phyloP scores from a whole-genome alignment of 768 basidiomycete genomes.

The Suillus bovinus region DNA sequence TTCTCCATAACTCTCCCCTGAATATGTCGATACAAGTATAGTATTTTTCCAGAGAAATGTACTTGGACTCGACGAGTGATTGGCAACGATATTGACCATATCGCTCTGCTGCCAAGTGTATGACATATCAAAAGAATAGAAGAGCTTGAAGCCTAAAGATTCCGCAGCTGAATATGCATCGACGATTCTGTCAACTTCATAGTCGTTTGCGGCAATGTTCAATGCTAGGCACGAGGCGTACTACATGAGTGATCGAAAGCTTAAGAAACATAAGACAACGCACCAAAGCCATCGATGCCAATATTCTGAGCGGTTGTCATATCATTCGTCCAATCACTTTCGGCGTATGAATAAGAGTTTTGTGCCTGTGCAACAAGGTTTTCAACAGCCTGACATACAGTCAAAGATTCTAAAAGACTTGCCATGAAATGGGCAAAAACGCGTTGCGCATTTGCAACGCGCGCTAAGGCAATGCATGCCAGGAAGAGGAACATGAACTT shows the following conservation, averaged over 20 bases:
- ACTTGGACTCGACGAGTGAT: slow-evolving; percentile 31
- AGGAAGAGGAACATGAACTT: neutral
- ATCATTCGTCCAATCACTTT: slow-evolving; percentile 20
- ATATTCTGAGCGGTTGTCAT: slow-evolving; percentile 20
- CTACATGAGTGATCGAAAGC: neutral
- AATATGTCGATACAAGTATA: slow-evolving; percentile 39
- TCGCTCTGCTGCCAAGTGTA: slow-evolving; percentile 32
- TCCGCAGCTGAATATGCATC: slow-evolving; percentile 37
- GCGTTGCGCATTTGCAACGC: neutral
- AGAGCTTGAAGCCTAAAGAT: slow-evolving; percentile 35
- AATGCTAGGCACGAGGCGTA: slow-evolving; percentile 19
- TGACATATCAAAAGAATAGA: slow-evolving; percentile 32
- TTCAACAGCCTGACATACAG: neutral
- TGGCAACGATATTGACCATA: slow-evolving; percentile 17
- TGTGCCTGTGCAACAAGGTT: slow-evolving; percentile 16
- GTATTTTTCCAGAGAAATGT: slow-evolving; percentile 24
- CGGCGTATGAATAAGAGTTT: slow-evolving; percentile 23
- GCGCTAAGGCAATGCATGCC: neutral
- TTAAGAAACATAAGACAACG: neutral
- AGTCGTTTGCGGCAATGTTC: slow-evolving; percentile 26
- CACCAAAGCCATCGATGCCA: slow-evolving; percentile 23
- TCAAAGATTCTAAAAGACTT: neutral
- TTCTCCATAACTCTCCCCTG: slow-evolving; percentile 36
- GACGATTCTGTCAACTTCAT: slow-evolving; percentile 28
- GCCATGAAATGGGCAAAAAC: slow-evolving; percentile 18